Evolutionary conservation across 73 alveolate species (phyloP), one percentile per base, ranked within the genome.

Genomic region (Urostyla sp.): DNA sequence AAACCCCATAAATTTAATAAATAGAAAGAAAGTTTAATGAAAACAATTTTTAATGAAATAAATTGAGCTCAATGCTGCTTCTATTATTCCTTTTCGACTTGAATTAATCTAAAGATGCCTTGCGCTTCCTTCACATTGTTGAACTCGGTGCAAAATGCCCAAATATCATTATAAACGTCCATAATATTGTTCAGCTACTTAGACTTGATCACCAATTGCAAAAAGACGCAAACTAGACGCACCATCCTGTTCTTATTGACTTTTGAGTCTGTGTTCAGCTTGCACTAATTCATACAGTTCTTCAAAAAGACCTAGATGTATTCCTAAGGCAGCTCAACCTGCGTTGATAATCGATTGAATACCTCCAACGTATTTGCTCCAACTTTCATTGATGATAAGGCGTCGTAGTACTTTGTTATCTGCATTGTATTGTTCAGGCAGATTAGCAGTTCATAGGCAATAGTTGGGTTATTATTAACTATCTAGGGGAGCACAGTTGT

Each of bases 351-450:
- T 10, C 32, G 26, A 20, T 75, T 75, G 56, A 75, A 92, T 15
- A 90, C 87, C 60, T 90, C 97, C 59, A 91, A 54, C 31, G 90
- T 73, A 72, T 87, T 76, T 6, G 87, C 50, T 58, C 87, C 75
- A 72, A 87, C 72, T 79, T 69, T 86, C 90, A 85, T 87, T 59
- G 56, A 40, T 24, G 80, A 73, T 54, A 91, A 80, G 15, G 79
- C 91, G 10, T 38, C 66, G 74, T 75, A 87, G 80, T 91, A 91
- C 67, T 75, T 59, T 20, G 63, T 24, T 45, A 91, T 87, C 56
- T 80, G 75, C 31, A 72, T 49, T 30, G 86, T 52, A 30, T 69
- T 74, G 77, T 88, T 80, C 89, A 91, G 35, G 40, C 56, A 38
- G 60, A 87, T 31, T 30, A 90, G 77, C 16, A 90, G 49, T 58